Evolutionary conservation across 1,284 basidiomycete species (phyloP).

Genomic region (Rhizoctonia solani): DNA sequence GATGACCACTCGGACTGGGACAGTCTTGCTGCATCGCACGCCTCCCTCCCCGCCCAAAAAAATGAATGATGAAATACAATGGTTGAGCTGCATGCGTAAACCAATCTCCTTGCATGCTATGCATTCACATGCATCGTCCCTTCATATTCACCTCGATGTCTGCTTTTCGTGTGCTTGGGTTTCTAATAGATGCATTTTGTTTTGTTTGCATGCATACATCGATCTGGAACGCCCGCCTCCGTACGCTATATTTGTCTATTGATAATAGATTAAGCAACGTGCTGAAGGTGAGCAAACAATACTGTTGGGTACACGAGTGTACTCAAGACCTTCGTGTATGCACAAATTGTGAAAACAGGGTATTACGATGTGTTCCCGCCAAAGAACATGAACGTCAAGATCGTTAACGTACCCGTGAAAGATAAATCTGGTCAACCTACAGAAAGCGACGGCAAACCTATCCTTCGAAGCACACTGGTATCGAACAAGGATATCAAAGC

Average conservation of each 20-base stretch:
- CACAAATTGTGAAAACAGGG: conserved; percentile 50
- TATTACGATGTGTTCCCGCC: conserved; percentile 76
- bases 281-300: conserved; percentile 70
- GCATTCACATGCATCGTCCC: conserved; percentile 33
- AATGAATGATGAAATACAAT: conserved; percentile 5
- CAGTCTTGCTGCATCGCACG: conserved; percentile 62
- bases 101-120: conserved; percentile 26
- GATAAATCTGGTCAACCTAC: conserved; percentile 40
- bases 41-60: conserved; percentile 46
- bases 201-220: conserved; percentile 30
- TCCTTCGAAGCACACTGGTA: conserved; percentile 60
- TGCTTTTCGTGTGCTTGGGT: conserved; percentile 24
- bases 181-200: conserved; percentile 64
- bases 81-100: not conserved
- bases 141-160: conserved; percentile 40
- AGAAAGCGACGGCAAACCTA: conserved; percentile 44
- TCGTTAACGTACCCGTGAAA: conserved; percentile 53
- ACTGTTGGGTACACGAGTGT: conserved; percentile 41
- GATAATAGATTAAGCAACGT: conserved; percentile 61
- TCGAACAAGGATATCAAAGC: conserved; percentile 66
- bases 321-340: conserved; percentile 39
- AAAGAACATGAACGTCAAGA: conserved; percentile 65
- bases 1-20: conserved; percentile 78
- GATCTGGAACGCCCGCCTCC: not conserved
- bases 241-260: conserved; percentile 39